A percentile compares a stretch with the other conserved stretches of the same genome.
These are phyloP conservation scores for Cladosporium halotolerans DNA, from an alignment of 2,329 filamentous ascomycete genomes.

Conservation along the genomic window DNA sequence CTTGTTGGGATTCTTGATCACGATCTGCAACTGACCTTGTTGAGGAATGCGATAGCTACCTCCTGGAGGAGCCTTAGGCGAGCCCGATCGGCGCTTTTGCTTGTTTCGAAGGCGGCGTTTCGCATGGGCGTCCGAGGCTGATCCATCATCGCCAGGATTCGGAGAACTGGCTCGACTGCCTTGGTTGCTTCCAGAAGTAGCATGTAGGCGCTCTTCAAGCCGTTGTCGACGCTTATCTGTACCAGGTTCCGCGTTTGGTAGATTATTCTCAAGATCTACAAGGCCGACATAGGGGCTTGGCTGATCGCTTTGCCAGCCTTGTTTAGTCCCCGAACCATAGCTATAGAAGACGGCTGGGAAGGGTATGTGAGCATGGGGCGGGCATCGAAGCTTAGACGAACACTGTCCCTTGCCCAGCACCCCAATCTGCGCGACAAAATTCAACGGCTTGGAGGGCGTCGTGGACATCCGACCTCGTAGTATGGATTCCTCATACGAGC, in stretches of 20 bases:
- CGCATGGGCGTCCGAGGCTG: constrained; percentile 21
- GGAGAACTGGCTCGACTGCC: constrained; percentile 26
- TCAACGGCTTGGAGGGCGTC: constrained; percentile 81
- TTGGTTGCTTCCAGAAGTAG: constrained; percentile 18
- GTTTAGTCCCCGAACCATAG: constrained; percentile 64
- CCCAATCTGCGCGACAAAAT: constrained; percentile 92
- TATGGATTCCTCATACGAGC: constrained; percentile 96
- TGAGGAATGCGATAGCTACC: constrained; percentile 92
- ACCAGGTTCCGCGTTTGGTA: constrained; percentile 38
- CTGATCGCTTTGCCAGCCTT: constrained; percentile 58
- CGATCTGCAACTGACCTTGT: constrained; percentile 89
- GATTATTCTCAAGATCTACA: constrained; percentile 79
- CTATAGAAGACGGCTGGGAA: constrained; percentile 97
- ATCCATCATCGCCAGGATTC: constrained; percentile 18
- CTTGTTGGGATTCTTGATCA: constrained; percentile 98
- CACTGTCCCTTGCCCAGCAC: constrained; percentile 86
- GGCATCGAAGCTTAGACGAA: constrained; percentile 76
- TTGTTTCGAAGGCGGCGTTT: constrained; percentile 38
- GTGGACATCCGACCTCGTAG: constrained; percentile 94
- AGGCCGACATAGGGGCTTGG: constrained; percentile 94
- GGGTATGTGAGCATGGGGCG: constrained; percentile 79
- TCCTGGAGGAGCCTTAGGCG: constrained; percentile 66
- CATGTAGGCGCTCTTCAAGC: constrained; percentile 22
- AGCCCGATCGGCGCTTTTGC: constrained; percentile 50
- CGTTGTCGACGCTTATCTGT: constrained; percentile 29